Evolutionary conservation across 2,329 filamentous ascomycete species (phyloP).

Genomic region (Ophiostoma pallidulum): DNA sequence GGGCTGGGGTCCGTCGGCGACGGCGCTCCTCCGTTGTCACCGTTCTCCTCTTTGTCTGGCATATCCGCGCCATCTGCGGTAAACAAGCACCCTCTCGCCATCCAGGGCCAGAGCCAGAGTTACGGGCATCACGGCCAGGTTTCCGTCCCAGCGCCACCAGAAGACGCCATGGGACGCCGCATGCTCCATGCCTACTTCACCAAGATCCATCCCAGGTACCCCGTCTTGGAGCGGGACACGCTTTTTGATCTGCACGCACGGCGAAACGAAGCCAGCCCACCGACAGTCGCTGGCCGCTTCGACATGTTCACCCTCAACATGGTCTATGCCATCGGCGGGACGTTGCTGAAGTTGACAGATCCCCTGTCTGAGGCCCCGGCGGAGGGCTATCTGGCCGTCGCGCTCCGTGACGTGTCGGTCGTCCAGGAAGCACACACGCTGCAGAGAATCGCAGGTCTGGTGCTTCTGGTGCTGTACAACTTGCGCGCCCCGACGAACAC

Average conservation of each 20-base stretch:
- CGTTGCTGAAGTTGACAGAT: conserved; percentile 38
- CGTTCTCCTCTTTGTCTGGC: neutral
- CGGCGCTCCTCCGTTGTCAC: neutral
- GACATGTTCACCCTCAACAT: conserved; percentile 41
- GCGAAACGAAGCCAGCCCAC: conserved; percentile 23
- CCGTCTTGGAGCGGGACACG: conserved; percentile 36
- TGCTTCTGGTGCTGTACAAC: conserved; percentile 40
- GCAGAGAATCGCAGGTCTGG: conserved; percentile 42
- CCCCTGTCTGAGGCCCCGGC: conserved; percentile 17
- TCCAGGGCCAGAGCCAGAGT: too few species aligned
- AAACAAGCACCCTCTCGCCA: too few species aligned
- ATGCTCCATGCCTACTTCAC: conserved; percentile 18
- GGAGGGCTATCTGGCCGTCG: conserved; percentile 39
- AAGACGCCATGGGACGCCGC: neutral
- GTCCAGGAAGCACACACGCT: conserved; percentile 38
- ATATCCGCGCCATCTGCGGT: too few species aligned
- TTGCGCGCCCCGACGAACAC: conserved; percentile 39
- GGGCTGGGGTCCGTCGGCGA: conserved; percentile 22
- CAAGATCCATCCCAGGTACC: conserved; percentile 34
- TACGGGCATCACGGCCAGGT: too few species aligned
- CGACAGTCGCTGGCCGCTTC: conserved; percentile 27
- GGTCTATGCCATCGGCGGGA: conserved; percentile 42
- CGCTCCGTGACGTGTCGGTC: conserved; percentile 37
- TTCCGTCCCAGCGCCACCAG: too few species aligned
- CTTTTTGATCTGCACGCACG: conserved; percentile 33